Conservation (phyloP, 2,329 filamentous ascomycete species). For the Teratosphaeria destructans region DNA sequence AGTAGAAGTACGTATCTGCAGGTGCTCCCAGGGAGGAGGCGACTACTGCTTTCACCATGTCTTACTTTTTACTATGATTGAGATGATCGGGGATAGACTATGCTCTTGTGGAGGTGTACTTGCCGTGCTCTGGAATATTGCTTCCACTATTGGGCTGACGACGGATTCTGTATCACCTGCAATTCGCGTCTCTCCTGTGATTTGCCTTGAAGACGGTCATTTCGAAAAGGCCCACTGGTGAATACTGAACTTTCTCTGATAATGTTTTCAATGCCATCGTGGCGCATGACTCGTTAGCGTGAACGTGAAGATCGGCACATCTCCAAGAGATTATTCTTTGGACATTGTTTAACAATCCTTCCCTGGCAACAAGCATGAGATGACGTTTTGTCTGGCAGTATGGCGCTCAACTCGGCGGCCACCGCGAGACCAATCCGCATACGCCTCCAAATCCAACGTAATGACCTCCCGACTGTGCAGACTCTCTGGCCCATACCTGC, state of each 20-base stretch:
- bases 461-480: conserved; percentile 60
- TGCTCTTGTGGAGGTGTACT: neutral
- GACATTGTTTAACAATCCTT: neutral
- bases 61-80: neutral
- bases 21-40: conserved; percentile 9
- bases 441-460: conserved; percentile 60
- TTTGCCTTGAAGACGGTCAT: no score
- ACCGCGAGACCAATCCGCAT: conserved; percentile 48
- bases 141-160: neutral
- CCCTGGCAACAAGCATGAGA: neutral
- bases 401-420: neutral
- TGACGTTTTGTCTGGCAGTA: neutral
- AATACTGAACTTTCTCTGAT: neutral
- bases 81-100: neutral
- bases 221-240: no score
- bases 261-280: neutral
- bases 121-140: neutral
- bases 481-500: conserved; percentile 58
- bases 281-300: neutral
- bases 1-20: conserved; percentile 43
- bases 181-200: no score
- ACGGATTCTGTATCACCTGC: no score
- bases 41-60: conserved; percentile 11
- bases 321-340: neutral
- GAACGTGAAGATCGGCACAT: neutral